These are phyloP conservation scores for Saxophila tyrrhenica DNA, from an alignment of 495 filamentous ascomycete genomes.

Conservation along the genomic window DNA sequence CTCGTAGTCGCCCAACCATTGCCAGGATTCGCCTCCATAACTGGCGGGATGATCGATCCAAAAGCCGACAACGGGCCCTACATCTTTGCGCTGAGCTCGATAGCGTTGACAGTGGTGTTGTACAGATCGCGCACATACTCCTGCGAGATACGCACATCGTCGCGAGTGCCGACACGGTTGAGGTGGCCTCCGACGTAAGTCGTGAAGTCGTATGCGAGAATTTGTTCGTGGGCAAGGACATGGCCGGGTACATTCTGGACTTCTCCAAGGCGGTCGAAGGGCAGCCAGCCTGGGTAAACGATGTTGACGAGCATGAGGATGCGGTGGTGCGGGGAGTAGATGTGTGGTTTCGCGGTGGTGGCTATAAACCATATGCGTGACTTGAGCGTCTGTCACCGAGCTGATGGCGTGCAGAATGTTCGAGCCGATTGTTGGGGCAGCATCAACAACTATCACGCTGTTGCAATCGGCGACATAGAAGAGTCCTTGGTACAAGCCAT, in stretches of 20 bases:
- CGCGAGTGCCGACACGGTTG: slow-evolving; percentile 24
- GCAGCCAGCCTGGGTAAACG: slow-evolving; percentile 34
- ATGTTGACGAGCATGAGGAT: slow-evolving; percentile 34
- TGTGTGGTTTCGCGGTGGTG: slow-evolving; percentile 15
- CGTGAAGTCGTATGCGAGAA: slow-evolving; percentile 33
- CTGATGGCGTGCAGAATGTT: slow-evolving; percentile 30
- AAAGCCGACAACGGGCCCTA: slow-evolving; percentile 14
- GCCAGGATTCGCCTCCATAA: slow-evolving; percentile 23
- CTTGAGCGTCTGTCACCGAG: slow-evolving; percentile 24
- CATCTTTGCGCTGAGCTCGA: slow-evolving; percentile 18
- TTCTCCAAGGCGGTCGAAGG: slow-evolving; percentile 29
- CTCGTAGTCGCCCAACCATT: slow-evolving; percentile 30
- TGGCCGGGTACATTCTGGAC: slow-evolving; percentile 30
- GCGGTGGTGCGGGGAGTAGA: slow-evolving; percentile 30
- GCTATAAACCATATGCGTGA: slow-evolving; percentile 4
- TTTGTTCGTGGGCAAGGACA: slow-evolving; percentile 32
- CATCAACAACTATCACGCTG: slow-evolving; percentile 34
- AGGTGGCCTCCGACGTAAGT: slow-evolving; percentile 35
- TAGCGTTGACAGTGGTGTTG: slow-evolving; percentile 24
- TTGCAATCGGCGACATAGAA: slow-evolving; percentile 27
- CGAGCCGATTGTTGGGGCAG: slow-evolving; percentile 31
- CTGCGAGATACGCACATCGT: slow-evolving; percentile 27
- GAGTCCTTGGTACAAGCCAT: slow-evolving; percentile 27
- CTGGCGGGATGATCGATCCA: slow-evolving; percentile 4
- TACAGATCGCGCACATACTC: slow-evolving; percentile 32